A percentile compares a stretch with the other conserved stretches of the same genome.
Evolutionary conservation across 2,329 filamentous ascomycete species (phyloP).

Genomic region (Lecanicillium sp.): DNA sequence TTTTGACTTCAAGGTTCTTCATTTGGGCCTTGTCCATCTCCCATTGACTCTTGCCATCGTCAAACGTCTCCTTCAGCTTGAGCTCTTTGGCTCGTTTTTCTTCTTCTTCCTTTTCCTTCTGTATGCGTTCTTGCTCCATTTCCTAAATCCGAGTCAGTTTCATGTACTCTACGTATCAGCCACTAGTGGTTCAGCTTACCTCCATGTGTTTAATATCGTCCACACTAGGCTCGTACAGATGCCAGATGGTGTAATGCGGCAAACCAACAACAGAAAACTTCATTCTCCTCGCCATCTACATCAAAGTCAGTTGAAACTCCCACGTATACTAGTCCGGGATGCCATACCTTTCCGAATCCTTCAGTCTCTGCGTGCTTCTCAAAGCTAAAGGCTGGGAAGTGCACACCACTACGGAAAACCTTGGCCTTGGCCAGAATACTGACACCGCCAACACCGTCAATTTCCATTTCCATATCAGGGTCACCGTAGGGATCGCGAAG

Average conservation of each 20-base stretch:
- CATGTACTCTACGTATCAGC: neutral
- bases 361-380: slow-evolving; percentile 98
- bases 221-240: slow-evolving; percentile 97
- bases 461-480: slow-evolving; percentile 99
- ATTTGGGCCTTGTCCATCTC: slow-evolving; percentile 82
- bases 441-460: slow-evolving; percentile 94
- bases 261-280: slow-evolving; percentile 89
- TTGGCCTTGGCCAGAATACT: slow-evolving; percentile 94
- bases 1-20: slow-evolving; percentile 45
- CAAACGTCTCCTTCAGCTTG: slow-evolving; percentile 74
- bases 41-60: slow-evolving; percentile 72
- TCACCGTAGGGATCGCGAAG: slow-evolving; percentile 94
- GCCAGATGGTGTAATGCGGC: slow-evolving; percentile 98
- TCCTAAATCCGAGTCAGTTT: slow-evolving; percentile 43
- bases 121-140: slow-evolving; percentile 80
- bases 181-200: slow-evolving; percentile 29
- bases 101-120: slow-evolving; percentile 65
- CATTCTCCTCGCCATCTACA: slow-evolving; percentile 94
- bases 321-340: too few species aligned
- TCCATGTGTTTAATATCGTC: slow-evolving; percentile 98
- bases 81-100: slow-evolving; percentile 64
- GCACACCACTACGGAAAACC: slow-evolving; percentile 89
- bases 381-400: slow-evolving; percentile 97
- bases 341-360: slow-evolving; percentile 89
- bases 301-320: slow-evolving; percentile 12